A percentile compares a stretch with the other conserved stretches of the same genome.
These are phyloP conservation scores for Aspergillus mulundensis DNA, from an alignment of 495 filamentous ascomycete species.

Conservation along the genomic window DNA sequence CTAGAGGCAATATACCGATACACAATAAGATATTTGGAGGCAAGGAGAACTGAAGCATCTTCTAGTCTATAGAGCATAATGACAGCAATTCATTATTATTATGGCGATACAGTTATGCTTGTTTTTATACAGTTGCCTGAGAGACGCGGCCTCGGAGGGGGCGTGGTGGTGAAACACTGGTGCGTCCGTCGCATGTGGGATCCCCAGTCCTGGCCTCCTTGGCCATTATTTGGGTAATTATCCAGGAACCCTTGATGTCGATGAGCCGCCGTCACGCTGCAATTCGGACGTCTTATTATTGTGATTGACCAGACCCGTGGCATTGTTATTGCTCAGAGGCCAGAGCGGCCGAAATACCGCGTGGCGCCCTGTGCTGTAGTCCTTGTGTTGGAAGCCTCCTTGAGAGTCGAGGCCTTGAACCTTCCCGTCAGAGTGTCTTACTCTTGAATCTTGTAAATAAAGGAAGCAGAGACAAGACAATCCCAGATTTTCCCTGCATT, in stretches of 20 bases:
- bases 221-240: slow-evolving; percentile 4
- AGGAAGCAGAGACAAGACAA: background rate
- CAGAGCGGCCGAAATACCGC: slow-evolving; percentile 9
- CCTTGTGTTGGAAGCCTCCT: background rate
- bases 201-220: slow-evolving; percentile 11
- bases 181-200: slow-evolving; percentile 25
- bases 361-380: background rate
- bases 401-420: background rate
- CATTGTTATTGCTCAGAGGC: background rate
- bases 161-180: slow-evolving; percentile 41
- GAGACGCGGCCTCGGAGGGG: slow-evolving; percentile 21
- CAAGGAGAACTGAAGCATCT: background rate
- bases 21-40: background rate
- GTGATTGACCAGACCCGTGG: slow-evolving; percentile 2
- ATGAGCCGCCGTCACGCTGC: background rate
- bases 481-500: background rate
- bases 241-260: background rate
- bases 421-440: background rate
- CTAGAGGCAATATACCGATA: slow-evolving; percentile 4
- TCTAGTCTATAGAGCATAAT: slow-evolving; percentile 1
- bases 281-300: slow-evolving; percentile 3
- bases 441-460: background rate
- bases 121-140: slow-evolving; percentile 31
- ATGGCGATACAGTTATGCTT: background rate
- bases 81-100: background rate